Evolutionary conservation across 345 rosid genomes (phyloP), one percentile per base, ranked within the genome.

Genomic region (Mangifera indica): DNA sequence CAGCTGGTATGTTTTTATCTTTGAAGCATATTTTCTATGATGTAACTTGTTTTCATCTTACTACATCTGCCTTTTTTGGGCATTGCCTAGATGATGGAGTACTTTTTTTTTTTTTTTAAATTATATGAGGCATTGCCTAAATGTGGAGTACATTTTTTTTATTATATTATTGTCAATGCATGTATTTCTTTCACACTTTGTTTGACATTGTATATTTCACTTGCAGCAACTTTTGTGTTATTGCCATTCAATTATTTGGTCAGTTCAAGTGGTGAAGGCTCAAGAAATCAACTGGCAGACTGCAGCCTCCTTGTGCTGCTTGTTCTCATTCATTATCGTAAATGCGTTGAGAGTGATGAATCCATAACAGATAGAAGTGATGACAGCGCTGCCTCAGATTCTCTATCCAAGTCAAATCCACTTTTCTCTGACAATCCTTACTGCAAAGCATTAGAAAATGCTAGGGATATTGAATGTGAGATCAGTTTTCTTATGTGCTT

Each of bases 401-500:
- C 90, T 71, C 81, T 85, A 72, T 83, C 91, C 55, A 85, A 88
- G 83, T 80, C 63, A 59, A 80, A 77, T 72, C 69, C 71, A 15
- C 77, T 76, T 73, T 84, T 92, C 70, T 78, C 87, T n/a, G 91
- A 85, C 66, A 93, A 89, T 76, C 93, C 91, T 75, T 93, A 83
- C 80, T 81, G 89, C 93, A 88, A 85, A 82, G 95, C 95, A 68
- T 82, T 96, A 67, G 88, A 85, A 85, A 91, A 87, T 84, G 88
- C 93, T 56, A 87, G 87, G 84, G 99, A 96, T 77, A 78, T 91
- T 60, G 98, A 96, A 78, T 83, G 99, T 96, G 83, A 93, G 88
- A 26, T 55, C 17, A 65, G 67, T 48, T 70, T 65, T 46, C 32
- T 67, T 72, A 12, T 67, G 46, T 49, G 59, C 59, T 74, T 66